Evolutionary conservation across 345 rosid species (phyloP).

Genomic region (Hibiscus syriacus): DNA sequence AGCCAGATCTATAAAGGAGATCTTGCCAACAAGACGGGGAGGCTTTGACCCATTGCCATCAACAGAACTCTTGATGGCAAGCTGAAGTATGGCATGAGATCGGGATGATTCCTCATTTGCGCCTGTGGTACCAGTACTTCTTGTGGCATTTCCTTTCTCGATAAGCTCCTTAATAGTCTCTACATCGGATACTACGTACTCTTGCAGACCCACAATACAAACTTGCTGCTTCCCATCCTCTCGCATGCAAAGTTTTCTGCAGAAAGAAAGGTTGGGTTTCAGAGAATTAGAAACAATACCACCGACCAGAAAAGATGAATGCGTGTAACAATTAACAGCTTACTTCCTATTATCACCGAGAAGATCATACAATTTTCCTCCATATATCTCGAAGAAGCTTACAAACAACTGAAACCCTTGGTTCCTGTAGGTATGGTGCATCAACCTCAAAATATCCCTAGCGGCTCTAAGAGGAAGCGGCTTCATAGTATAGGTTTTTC

Average conservation of each 20-base stretch:
- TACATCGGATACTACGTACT: conserved; percentile 85
- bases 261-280: conserved; percentile 10
- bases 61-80: conserved; percentile 75
- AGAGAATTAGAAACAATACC: not conserved
- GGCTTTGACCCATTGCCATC: conserved; percentile 84
- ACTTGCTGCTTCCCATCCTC: conserved; percentile 99
- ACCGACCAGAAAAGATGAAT: conserved; percentile 3
- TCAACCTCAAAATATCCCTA: conserved; percentile 63
- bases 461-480: conserved; percentile 96
- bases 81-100: conserved; percentile 99
- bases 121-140: conserved; percentile 97
- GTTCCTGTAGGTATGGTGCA: conserved; percentile 89
- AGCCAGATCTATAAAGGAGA: conserved; percentile 95
- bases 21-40: conserved; percentile 90
- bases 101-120: conserved; percentile 99
- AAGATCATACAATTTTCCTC: conserved; percentile 93
- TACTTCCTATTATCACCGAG: conserved; percentile 91
- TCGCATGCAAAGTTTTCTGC: conserved; percentile 93
- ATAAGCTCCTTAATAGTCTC: conserved; percentile 89
- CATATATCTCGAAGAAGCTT: conserved; percentile 95
- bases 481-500: conserved; percentile 95
- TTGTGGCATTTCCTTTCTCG: conserved; percentile 84
- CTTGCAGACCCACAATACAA: conserved; percentile 95
- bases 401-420: conserved; percentile 92
- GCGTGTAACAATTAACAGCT: conserved; percentile 21